phyloP scores from a whole-genome alignment of 306 rosid species.

The Trifolium subterraneum region DNA sequence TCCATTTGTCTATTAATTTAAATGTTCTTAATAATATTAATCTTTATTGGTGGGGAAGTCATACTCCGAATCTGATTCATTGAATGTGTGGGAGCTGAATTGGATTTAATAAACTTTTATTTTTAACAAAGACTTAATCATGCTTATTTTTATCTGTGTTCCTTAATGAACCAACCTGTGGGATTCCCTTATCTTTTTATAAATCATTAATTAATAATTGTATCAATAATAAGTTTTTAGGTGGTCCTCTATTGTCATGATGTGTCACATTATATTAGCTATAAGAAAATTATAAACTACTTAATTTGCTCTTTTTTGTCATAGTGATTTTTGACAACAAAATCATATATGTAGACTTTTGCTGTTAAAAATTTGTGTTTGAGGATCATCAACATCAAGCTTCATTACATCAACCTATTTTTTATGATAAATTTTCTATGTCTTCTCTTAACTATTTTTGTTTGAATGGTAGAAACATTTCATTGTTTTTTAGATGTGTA shows the following conservation, averaged over 20 bases:
- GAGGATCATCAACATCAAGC: no score
- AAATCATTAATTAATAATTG: neutral
- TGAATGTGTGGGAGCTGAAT: conserved; percentile 62
- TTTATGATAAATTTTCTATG: no score
- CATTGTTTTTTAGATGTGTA: no score
- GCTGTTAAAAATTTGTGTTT: no score
- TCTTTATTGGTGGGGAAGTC: conserved; percentile 43
- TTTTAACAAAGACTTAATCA: conserved; percentile 35
- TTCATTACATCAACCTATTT: no score
- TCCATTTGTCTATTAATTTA: conserved; percentile 42
- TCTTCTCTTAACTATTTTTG: no score
- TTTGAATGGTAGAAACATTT: no score
- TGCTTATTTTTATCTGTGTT: conserved; percentile 32
- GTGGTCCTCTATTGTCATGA: conserved; percentile 23
- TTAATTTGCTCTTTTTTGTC: no score
- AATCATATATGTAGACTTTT: no score
- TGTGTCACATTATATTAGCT: neutral
- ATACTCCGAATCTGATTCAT: conserved; percentile 69
- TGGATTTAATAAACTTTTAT: conserved; percentile 36
- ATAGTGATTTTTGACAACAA: no score
- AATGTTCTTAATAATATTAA: conserved; percentile 1
- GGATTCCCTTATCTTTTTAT: conserved; percentile 36
- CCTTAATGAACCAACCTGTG: conserved; percentile 42
- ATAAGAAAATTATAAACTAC: no score
- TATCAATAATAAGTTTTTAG: neutral